Evolutionary conservation across 73 alveolate genomes (phyloP).

Genomic region (Diophrys appendiculata): DNA sequence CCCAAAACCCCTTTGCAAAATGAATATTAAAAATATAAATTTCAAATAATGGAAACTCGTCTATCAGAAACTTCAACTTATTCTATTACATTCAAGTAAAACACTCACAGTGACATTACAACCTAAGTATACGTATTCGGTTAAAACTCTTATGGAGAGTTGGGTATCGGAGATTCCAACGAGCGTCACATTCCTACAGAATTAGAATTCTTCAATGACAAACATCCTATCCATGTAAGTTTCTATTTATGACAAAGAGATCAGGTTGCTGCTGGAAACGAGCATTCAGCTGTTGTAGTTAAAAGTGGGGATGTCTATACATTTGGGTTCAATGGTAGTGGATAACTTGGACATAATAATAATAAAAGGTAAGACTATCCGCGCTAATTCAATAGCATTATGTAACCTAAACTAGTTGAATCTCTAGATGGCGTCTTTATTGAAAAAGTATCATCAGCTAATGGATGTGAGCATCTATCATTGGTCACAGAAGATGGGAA

Average conservation of each 20-base stretch:
- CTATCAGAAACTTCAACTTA: too few species aligned
- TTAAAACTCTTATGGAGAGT: constrained; percentile 63
- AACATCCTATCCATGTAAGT: constrained; percentile 10
- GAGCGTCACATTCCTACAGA: constrained; percentile 51
- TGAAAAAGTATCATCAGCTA: constrained; percentile 53
- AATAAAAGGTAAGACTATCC: constrained; percentile 49
- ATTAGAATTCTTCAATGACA: constrained; percentile 45
- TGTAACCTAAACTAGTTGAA: constrained; percentile 35
- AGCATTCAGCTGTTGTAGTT: constrained; percentile 66
- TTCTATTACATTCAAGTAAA: too few species aligned
- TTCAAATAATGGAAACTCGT: too few species aligned
- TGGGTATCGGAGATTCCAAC: constrained; percentile 56
- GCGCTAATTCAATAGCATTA: too few species aligned
- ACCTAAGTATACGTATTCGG: constrained; percentile 61
- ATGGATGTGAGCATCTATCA: constrained; percentile 67
- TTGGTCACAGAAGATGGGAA: constrained; percentile 50
- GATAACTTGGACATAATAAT: constrained; percentile 71
- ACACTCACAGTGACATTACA: too few species aligned
- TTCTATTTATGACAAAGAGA: constrained; percentile 5
- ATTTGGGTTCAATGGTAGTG: constrained; percentile 81
- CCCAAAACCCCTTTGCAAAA: too few species aligned
- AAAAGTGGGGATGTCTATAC: constrained; percentile 63
- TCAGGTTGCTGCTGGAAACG: constrained; percentile 73
- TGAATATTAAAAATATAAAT: too few species aligned
- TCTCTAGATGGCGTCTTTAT: constrained; percentile 21